Base-by-base conservation (phyloP, 352 stramenopile genomes). In the Globisporangium yorkense region DNA sequence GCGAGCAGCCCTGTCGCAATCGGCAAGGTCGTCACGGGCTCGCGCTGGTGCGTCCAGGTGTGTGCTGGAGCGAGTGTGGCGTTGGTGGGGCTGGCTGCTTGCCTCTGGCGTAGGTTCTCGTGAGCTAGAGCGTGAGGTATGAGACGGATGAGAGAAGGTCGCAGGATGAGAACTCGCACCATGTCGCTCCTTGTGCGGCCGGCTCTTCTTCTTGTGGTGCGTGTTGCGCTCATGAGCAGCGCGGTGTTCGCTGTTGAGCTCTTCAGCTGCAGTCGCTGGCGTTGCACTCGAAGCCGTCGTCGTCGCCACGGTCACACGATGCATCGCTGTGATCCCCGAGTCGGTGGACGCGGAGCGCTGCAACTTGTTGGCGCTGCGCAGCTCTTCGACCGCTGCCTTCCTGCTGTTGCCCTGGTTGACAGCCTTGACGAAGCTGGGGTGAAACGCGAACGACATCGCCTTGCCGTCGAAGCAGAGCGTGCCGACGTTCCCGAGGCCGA, bases 361-460 rank as follows among this genome's bases (percentile, higher is more conserved):
- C 33, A 63, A 39, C 5, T 6, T 15, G 3, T 21, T 50, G 21
- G 5, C 18, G 12, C 5, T 50, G 39, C 46, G 12, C 10, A 13
- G 24, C 15, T 8, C 10, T 20, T 24, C 35, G n/a, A 41, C 27
- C 13, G 10, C 10, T 10, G 43, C 43, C 5, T 20, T 54, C n/a
- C 5, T 49, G n/a, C 12, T 55, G 16, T n/a, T 71, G 15, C 60
- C 33, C 16, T 51, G 51, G 13, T 21, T 55, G 1, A 75, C 48
- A 2, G 50, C 31, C 21, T 58, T 64, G 35, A 77, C 52, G 51
- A 88, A 76, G 9, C 31, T 56, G 18, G 61, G 13, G 35, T 82
- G 68, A 58, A 84, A 88, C 2, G 54, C 59, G 57, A 88, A 87
- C 10, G 61, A 67, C 12, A 87, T 37, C 5, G 67, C n/a, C 46